A percentile compares a stretch with the other conserved stretches of the same genome.
These are phyloP conservation scores for Rugonectria rugulosa DNA, from an alignment of 2,329 filamentous ascomycete species.

Conservation along the genomic window DNA sequence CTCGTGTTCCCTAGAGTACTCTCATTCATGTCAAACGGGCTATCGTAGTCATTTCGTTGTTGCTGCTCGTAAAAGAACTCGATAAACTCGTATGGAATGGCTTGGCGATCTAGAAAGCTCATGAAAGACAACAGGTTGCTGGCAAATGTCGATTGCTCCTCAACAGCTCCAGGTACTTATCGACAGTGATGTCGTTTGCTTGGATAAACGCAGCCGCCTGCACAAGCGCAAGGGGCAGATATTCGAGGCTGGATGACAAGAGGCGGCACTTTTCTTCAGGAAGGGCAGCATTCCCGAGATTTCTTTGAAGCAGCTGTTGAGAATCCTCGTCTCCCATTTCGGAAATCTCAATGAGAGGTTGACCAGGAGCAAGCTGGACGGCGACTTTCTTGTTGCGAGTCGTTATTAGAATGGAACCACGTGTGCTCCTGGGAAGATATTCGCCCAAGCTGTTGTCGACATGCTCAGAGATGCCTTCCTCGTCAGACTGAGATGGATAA, in stretches of 20 bases:
- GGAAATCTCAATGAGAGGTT: no score
- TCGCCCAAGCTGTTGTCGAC: no score
- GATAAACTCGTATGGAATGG: conserved; percentile 36
- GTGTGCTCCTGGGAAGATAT: no score
- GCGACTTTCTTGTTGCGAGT: no score
- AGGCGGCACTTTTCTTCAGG: neutral
- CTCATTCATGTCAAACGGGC: no score
- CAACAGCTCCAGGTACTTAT: conserved; percentile 40
- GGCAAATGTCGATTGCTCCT: conserved; percentile 37
- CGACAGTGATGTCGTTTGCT: conserved; percentile 36
- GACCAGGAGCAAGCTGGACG: no score
- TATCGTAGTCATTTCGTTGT: neutral
- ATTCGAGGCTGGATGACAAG: conserved; percentile 39
- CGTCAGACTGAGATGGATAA: conserved; percentile 18
- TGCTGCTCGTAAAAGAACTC: conserved; percentile 13
- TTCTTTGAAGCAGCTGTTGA: conserved; percentile 36
- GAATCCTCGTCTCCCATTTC: no score
- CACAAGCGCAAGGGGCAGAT: conserved; percentile 44
- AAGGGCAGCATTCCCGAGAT: no score
- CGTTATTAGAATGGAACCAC: no score
- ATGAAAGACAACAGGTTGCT: conserved; percentile 42
- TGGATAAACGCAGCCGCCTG: conserved; percentile 46
- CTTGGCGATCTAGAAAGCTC: conserved; percentile 39
- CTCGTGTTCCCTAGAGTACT: no score
- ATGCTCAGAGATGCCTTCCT: neutral